These are phyloP conservation scores for Coniochaeta sp. DNA, from an alignment of 2,329 filamentous ascomycete species.

Conservation along the genomic window DNA sequence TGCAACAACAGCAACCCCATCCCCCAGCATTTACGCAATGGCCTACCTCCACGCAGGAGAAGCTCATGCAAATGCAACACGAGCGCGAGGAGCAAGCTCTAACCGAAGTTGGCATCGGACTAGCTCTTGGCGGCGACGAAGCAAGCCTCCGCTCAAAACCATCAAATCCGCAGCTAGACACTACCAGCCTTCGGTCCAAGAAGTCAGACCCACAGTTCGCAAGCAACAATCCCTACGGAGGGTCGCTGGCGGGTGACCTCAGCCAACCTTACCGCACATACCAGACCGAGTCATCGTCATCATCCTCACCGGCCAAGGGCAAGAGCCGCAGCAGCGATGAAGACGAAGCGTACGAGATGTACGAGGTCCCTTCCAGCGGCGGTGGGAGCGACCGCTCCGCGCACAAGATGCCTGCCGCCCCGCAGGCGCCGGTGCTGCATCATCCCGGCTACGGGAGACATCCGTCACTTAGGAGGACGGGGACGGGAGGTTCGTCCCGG, in stretches of 20 bases:
- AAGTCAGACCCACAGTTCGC: slow-evolving; percentile 9
- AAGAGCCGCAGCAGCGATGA: slow-evolving; percentile 21
- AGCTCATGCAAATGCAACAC: slow-evolving; percentile 18
- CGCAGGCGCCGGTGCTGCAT: slow-evolving; percentile 31
- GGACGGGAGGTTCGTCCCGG: slow-evolving; percentile 8
- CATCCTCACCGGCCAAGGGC: slow-evolving; percentile 27
- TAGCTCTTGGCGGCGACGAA: slow-evolving; percentile 33
- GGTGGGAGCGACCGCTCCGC: slow-evolving; percentile 8
- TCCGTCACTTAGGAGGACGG: slow-evolving; percentile 10
- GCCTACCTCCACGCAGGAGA: slow-evolving; percentile 15
- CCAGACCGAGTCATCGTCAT: slow-evolving; percentile 8
- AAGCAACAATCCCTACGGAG: slow-evolving; percentile 2
- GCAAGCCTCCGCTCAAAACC: slow-evolving; percentile 20
- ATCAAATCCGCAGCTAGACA: slow-evolving; percentile 17
- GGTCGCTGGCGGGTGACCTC: background rate
- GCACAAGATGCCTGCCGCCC: slow-evolving; percentile 14
- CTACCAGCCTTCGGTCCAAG: slow-evolving; percentile 20
- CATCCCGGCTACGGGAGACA: slow-evolving; percentile 39
- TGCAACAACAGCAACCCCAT: slow-evolving; percentile 6
- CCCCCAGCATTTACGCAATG: slow-evolving; percentile 14
- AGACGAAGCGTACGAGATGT: slow-evolving; percentile 40
- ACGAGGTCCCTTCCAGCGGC: slow-evolving; percentile 24
- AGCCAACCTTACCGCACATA: slow-evolving; percentile 5
- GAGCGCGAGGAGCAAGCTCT: slow-evolving; percentile 13
- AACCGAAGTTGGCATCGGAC: slow-evolving; percentile 28